Percentiles rank a stretch among this genome's conserved stretches.
phyloP scores from a whole-genome alignment of 2,329 filamentous ascomycete species.

The Monilinia polystroma region DNA sequence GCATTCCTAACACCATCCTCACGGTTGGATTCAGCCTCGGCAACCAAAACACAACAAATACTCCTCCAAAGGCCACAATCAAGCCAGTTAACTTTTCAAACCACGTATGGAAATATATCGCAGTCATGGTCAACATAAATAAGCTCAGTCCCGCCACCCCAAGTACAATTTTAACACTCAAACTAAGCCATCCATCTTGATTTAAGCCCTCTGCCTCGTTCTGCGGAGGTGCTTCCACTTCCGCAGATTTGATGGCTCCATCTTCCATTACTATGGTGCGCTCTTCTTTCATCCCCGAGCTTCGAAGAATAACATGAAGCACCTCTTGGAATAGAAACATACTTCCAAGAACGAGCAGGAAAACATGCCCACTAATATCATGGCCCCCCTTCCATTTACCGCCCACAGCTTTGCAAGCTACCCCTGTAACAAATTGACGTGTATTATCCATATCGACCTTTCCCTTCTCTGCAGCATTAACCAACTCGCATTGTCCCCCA shows the following conservation, averaged over 20 bases:
- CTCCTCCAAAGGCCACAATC: constrained; percentile 47
- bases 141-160: constrained; percentile 68
- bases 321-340: constrained; percentile 81
- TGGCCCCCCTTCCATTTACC: constrained; percentile 90
- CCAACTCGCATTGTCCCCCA: constrained; percentile 75
- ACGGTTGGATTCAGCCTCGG: constrained; percentile 47
- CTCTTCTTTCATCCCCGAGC: constrained; percentile 54
- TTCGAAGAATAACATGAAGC: constrained; percentile 56
- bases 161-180: constrained; percentile 56
- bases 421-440: constrained; percentile 63
- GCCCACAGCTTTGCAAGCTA: constrained; percentile 78
- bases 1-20: constrained; percentile 48
- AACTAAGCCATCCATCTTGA: constrained; percentile 41
- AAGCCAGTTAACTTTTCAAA: constrained; percentile 74
- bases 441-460: constrained; percentile 47
- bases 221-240: constrained; percentile 45
- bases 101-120: constrained; percentile 98
- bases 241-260: constrained; percentile 61
- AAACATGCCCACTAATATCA: constrained; percentile 94
- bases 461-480: constrained; percentile 50
- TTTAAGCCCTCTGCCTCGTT: constrained; percentile 25
- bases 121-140: constrained; percentile 99
- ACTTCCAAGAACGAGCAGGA: constrained; percentile 82
- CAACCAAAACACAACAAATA: constrained; percentile 52
- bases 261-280: constrained; percentile 64